Base-by-base conservation (phyloP, 106 monocot species). In the Posidonia australis region DNA sequence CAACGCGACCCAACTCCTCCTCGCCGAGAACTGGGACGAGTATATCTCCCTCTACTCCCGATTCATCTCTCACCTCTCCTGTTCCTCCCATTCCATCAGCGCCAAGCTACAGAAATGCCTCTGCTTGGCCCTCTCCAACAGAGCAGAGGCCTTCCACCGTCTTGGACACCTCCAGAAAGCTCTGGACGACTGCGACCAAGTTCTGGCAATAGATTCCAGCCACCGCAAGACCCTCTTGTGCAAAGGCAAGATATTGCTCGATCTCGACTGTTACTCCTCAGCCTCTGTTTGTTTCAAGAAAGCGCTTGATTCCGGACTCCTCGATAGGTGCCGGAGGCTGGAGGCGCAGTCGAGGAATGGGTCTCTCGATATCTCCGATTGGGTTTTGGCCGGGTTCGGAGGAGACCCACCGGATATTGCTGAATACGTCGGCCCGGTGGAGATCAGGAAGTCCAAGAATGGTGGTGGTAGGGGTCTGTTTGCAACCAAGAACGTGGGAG, bases 21-120 rank as follows among this genome's bases (percentile, higher is more conserved):
- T 92, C n/a, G 75, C 41, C 47, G 80, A 87, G 63, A 78, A 92
- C 58, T 92, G 84, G 84, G 61, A 67, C 1, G 72, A 77, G 14
- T 92, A 87, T 71, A 90, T 86, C 71, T 54, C 64, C 62, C 90
- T 86, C 76, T 90, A 90, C 81, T 63, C 90, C 62, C 67, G 77
- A 48, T 71, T 86, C 77, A 88, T 92, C 71, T 78, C 81, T 69
- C 52, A 24, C 46, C 19, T 25, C 46, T 92, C 71, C 76, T 79
- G 69, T 44, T 44, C 46, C 19, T 25, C 46, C 47, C 43, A 43
- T 18, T 14, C 26, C 22, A 44, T 42, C 31, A 19, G 45, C 41
- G 16, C 76, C 54, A 31, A 51, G 60, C 70, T 75, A 60, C 78
- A 45, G 25, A 77, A 60, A 45, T 42, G 73, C 51, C 92, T 85